These are phyloP conservation scores for Astrocystis sublimbata DNA, from an alignment of 495 filamentous ascomycete genomes.

Conservation along the genomic window DNA sequence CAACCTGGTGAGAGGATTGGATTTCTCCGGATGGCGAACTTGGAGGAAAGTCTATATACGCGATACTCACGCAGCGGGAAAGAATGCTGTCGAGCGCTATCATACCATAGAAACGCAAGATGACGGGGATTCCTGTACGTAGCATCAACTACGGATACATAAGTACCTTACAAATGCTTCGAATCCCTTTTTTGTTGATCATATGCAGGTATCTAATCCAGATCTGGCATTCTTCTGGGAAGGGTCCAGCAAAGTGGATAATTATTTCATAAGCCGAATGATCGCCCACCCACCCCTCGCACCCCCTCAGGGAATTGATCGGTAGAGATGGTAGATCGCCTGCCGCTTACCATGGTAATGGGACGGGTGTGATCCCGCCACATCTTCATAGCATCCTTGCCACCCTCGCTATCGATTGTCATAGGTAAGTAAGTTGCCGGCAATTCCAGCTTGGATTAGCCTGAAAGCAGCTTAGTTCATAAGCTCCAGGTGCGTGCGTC, in stretches of 20 bases:
- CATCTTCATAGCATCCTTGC: background rate
- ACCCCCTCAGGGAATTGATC: background rate
- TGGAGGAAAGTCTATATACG: background rate
- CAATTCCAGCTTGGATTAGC: background rate
- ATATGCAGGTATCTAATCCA: too few relatives aligned
- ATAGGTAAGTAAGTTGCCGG: background rate
- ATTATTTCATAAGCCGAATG: background rate
- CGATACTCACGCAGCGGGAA: background rate
- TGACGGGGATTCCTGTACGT: too few relatives aligned
- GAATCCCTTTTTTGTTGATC: background rate
- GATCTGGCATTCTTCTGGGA: too few relatives aligned
- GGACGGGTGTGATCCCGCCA: background rate
- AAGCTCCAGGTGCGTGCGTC: too few relatives aligned
- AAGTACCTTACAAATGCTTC: background rate
- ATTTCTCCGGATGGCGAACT: background rate
- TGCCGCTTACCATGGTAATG: constrained; percentile 1
- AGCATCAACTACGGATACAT: too few relatives aligned
- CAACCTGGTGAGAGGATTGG: background rate
- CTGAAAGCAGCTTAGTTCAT: background rate
- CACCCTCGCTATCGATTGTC: background rate
- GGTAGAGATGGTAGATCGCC: constrained; percentile 5
- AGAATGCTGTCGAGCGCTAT: too few relatives aligned
- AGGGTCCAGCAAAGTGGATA: background rate
- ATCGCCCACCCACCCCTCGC: constrained; percentile 8
- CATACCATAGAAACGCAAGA: too few relatives aligned